Evolutionary conservation across 2,329 filamentous ascomycete species (phyloP), one percentile per base, ranked within the genome.

Genomic region (Lasiodiplodia sp.): DNA sequence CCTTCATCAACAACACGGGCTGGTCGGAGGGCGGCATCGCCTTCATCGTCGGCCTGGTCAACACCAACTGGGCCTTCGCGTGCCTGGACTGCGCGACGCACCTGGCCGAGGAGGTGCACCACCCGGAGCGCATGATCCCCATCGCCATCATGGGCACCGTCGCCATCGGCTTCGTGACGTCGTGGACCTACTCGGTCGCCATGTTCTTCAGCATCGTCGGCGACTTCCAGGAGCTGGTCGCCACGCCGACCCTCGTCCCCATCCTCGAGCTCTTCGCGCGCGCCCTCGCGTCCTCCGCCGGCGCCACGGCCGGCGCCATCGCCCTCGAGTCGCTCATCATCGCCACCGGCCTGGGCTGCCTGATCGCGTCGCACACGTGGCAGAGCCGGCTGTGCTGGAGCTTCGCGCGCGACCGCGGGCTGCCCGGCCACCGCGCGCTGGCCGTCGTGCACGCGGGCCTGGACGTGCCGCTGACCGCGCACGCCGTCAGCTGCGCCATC

Each of bases 31-130:
- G 79, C 69, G 83, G 83, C 25, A 82, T 86, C 55, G 83, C 83
- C 23, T 86, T 86, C 75, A 82, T 86, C 55, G 82, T 85, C 63
- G 85, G 85, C 37, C 77, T 86, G 6, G 82, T 86, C 68, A 85
- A 84, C 71, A 81, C 82, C 21, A 85, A 85, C 71, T 86, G 82
- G 81, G 78, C 81, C 47, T 86, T 85, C 69, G 82, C 82, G 18
- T 85, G 83, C 65, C 79, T 86, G 16, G 84, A 86, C 73, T 81
- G 79, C 47, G 83, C 83, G 10, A 83, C 83, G 4, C 83, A 86
- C 72, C 77, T 86, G 52, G 83, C 84, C 0, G 85, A 86, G 70
- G 85, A 86, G 73, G 82, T 85, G 37, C 78, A 79, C 28, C 74
- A 75, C 0, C 84, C 85, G 0, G 82, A 84, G 69, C 78, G 78